Evolutionary conservation across 306 rosid species (phyloP).

Genomic region (Vigna trinervia): DNA sequence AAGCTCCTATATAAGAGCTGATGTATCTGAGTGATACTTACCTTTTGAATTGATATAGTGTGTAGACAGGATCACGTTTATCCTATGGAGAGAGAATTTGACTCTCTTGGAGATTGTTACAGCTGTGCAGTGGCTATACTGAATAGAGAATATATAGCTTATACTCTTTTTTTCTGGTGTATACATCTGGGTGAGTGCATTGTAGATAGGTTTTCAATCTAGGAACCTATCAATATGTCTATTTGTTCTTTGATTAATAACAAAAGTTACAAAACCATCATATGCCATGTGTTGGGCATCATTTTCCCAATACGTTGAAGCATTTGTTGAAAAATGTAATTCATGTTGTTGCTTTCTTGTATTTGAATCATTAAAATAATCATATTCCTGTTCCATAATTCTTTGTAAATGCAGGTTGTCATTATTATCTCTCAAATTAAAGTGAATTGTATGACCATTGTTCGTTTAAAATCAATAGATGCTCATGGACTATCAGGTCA

Average conservation of each 20-base stretch:
- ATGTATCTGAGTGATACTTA: too few species aligned
- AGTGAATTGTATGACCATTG: conserved; percentile 88
- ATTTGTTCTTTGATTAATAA: conserved; percentile 35
- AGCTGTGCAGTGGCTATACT: too few species aligned
- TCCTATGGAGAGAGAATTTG: too few species aligned
- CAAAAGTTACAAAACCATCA: conserved; percentile 20
- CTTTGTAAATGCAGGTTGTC: conserved; percentile 66
- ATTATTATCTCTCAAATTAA: conserved; percentile 79
- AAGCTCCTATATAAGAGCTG: too few species aligned
- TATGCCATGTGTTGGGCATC: conserved; percentile 11
- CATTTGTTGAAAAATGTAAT: conserved; percentile 28
- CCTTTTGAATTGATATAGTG: too few species aligned
- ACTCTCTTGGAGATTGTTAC: too few species aligned
- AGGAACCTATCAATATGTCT: neutral
- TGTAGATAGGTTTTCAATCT: too few species aligned
- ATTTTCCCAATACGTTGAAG: conserved; percentile 31
- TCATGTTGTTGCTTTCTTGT: conserved; percentile 28
- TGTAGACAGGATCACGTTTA: too few species aligned
- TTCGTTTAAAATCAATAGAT: conserved; percentile 71
- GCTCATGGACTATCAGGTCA: conserved; percentile 51
- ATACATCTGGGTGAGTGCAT: too few species aligned
- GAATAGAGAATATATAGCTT: too few species aligned
- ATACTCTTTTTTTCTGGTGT: too few species aligned
- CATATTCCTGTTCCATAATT: conserved; percentile 42
- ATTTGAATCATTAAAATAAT: conserved; percentile 40